Conservation (phyloP, 2,329 filamentous ascomycete species). For the Daldinia eschscholtzii region DNA sequence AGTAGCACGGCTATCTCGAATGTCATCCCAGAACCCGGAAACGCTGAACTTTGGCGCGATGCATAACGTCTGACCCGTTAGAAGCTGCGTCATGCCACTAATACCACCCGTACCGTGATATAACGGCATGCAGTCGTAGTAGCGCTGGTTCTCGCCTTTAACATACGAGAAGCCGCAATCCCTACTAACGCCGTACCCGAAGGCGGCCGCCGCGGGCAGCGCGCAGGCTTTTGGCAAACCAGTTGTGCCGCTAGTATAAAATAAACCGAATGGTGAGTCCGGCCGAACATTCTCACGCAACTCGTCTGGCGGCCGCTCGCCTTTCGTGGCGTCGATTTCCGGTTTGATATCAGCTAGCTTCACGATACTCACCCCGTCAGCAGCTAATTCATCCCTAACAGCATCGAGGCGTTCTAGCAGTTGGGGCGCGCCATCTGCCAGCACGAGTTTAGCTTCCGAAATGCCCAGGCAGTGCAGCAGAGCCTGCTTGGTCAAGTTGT, state of each 20-base stretch:
- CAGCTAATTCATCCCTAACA: constrained; percentile 64
- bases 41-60: constrained; percentile 77
- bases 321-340: constrained; percentile 59
- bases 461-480: constrained; percentile 75
- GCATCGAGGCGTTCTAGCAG: constrained; percentile 70
- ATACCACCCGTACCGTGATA: constrained; percentile 82
- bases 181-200: constrained; percentile 51
- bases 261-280: constrained; percentile 70
- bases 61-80: constrained; percentile 67
- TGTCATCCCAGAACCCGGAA: constrained; percentile 77
- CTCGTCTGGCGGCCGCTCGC: constrained; percentile 66
- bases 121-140: constrained; percentile 82
- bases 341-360: constrained; percentile 63
- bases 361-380: constrained; percentile 66
- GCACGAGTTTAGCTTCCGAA: constrained; percentile 66
- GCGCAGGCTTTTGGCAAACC: constrained; percentile 79
- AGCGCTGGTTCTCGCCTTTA: constrained; percentile 64
- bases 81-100: constrained; percentile 66
- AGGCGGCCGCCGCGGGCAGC: constrained; percentile 65
- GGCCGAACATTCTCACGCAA: constrained; percentile 65
- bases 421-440: constrained; percentile 69
- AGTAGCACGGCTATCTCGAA: constrained; percentile 75
- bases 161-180: constrained; percentile 51
- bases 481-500: constrained; percentile 73
- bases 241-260: constrained; percentile 83